phyloP scores from a whole-genome alignment of 2,329 filamentous ascomycete genomes.

The Zymoseptoria pseudotritici region DNA sequence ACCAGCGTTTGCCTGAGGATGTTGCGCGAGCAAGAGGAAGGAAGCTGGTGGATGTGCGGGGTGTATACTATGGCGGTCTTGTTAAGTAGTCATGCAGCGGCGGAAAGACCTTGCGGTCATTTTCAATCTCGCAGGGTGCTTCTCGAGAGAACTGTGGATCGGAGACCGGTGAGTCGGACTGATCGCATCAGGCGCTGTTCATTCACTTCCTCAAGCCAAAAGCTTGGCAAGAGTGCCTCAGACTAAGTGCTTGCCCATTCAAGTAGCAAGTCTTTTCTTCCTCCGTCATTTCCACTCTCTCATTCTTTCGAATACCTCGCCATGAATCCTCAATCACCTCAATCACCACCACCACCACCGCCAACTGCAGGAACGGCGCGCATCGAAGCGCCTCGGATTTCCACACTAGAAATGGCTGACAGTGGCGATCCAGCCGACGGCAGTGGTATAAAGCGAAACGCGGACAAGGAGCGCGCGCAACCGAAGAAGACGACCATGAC shows the following conservation, averaged over 20 bases:
- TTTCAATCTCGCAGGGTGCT: background rate
- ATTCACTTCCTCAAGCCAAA: background rate
- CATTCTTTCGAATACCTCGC: too few species aligned
- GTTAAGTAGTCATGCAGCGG: constrained; percentile 41
- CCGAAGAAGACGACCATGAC: background rate
- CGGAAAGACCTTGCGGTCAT: background rate
- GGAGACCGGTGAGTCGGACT: background rate
- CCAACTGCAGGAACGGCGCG: background rate
- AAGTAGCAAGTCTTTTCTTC: background rate
- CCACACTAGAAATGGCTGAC: too few species aligned
- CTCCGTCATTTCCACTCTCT: background rate
- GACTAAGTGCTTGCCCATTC: background rate
- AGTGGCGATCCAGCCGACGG: background rate
- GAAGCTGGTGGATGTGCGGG: constrained; percentile 92
- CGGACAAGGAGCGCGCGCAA: background rate
- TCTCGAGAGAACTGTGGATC: background rate
- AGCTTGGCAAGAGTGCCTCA: background rate
- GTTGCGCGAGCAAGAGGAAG: constrained; percentile 82
- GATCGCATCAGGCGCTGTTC: background rate
- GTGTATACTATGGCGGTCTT: constrained; percentile 89
- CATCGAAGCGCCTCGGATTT: too few species aligned
- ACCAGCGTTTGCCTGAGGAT: constrained; percentile 79
- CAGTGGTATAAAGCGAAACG: background rate
- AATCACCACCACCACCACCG: background rate
- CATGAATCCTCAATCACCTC: background rate